Evolutionary conservation across 1,139 yeast species (phyloP), one percentile per base, ranked within the genome.

Genomic region (Blastobotrys serpentis): DNA sequence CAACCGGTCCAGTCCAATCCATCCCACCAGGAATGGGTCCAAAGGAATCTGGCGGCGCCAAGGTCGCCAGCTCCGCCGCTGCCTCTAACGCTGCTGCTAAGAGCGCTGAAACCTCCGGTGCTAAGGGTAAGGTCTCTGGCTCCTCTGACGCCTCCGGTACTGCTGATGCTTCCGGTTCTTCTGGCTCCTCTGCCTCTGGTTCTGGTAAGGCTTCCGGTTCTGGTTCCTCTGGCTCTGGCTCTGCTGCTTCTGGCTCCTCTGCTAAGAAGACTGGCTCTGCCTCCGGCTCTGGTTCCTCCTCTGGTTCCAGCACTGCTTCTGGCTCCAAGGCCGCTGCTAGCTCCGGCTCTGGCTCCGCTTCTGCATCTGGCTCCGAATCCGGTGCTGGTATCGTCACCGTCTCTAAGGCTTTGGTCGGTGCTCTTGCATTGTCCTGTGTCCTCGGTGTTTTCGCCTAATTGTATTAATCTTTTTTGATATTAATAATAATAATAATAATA

Each of bases 1-100:
- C 42, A 63, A 69, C 34, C 51, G 52, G 55, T 65, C 69, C 58
- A 46, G 26, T 10, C 26, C 58, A 36, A 64, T 69, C 48, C 43
- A 46, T 29, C 7, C 32, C 32, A 29, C 37, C 38, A 13, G 38
- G 52, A 22, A 14, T 54, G 25, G 29, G 56, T n/a, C 30, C 61
- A 33, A 51, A 54, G 46, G 53, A 54, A 48, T 56, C 53, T 33
- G 48, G 48, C 19, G 52, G 61, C 38, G 42, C 36, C 44, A 39
- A 49, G 34, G 18, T 58, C 17, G 32, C 53, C 36, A 16, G 57
- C 43, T 30, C 56, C 22, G 46, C 55, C 30, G 49, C 54, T 36
- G 21, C 43, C 47, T 34, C 59, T 18, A 39, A 43, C 29, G 49
- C 54, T 37, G 21, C 43, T 46, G 33, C 59, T 16, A 39, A 43